Evolutionary conservation across 345 rosid genomes (phyloP), one percentile per base, ranked within the genome.

Genomic region (Populus ilicifolia): DNA sequence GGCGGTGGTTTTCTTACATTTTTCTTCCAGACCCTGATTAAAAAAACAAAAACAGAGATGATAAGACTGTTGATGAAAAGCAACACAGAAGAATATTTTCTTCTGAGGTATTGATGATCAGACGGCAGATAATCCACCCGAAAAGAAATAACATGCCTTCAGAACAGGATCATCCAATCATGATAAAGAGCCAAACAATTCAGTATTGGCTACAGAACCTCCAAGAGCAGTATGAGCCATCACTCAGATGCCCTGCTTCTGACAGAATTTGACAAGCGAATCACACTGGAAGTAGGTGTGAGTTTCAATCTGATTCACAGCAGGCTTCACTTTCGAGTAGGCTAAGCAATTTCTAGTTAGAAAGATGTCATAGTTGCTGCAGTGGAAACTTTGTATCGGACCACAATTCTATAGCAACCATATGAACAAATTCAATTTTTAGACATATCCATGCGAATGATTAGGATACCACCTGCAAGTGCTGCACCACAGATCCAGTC

Each of bases 201-300:
- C 91, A 7, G 90, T 84, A 54, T 91, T 94, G 41, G 94, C 97
- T 0, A 48, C 81, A 67, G 95, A 86, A 69, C 98, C 98, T 72
- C 95, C 97, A 0, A 91, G 89, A 77, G 97, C 97, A 67, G 97
- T 94, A 80, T 93, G 97, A 33, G 97, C 97, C 0, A 97, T 93
- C 44, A 94, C 91, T 61, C 89, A 87, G 46, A 94, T 81, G 13
- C 90, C 95, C 2, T 93, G 98, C 82, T 94, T 94, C 83, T 87
- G 97, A 82, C 97, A 94, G 86, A 94, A 93, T 67, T 91, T 93
- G 62, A 94, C 93, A 43, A 93, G 97, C 17, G 87, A 93, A 4
- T 93, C 94, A 0, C 98, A 95, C 79, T 94, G 98, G 75, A 94
- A 94, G 85, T 93, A 94, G 48, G 97, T 97, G 71, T 93, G 97